Evolutionary conservation across 2,329 filamentous ascomycete genomes (phyloP).

Genomic region (Trichophyton rubrum): DNA sequence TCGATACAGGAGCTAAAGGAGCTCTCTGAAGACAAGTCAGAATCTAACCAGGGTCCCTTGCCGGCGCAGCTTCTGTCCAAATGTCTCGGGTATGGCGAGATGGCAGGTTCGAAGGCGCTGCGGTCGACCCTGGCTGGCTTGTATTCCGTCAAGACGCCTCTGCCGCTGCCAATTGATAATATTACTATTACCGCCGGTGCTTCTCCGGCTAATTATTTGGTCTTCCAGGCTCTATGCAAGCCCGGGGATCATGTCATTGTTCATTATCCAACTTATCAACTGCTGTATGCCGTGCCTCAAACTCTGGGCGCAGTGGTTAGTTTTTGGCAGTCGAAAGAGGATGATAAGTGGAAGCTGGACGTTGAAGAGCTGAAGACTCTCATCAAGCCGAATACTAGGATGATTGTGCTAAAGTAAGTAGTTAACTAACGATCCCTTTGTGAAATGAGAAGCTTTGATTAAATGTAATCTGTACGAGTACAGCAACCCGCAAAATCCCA

Average conservation of each 20-base stretch:
- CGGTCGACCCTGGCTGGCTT: constrained; percentile 52
- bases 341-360: constrained; percentile 55
- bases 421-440: neutral
- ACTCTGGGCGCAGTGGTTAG: constrained; percentile 65
- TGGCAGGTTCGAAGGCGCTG: constrained; percentile 53
- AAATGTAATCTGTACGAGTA: constrained; percentile 43
- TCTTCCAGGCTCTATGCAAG: constrained; percentile 58
- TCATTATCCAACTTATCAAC: constrained; percentile 77
- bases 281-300: constrained; percentile 63
- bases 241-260: constrained; percentile 74
- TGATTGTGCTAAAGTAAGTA: constrained; percentile 50
- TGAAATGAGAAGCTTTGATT: constrained; percentile 36
- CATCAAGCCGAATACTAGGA: constrained; percentile 39
- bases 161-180: constrained; percentile 44
- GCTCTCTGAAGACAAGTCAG: constrained; percentile 41
- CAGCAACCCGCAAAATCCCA: constrained; percentile 74
- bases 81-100: constrained; percentile 60
- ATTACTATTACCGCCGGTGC: constrained; percentile 68
- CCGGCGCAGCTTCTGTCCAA: constrained; percentile 38
- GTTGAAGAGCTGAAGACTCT: constrained; percentile 52
- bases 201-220: constrained; percentile 73
- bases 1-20: constrained; percentile 41
- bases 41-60: constrained; percentile 14
- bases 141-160: constrained; percentile 45
- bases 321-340: constrained; percentile 57